Conservation (phyloP, 2,329 filamentous ascomycete species). For the Stromatinia cepivora region DNA sequence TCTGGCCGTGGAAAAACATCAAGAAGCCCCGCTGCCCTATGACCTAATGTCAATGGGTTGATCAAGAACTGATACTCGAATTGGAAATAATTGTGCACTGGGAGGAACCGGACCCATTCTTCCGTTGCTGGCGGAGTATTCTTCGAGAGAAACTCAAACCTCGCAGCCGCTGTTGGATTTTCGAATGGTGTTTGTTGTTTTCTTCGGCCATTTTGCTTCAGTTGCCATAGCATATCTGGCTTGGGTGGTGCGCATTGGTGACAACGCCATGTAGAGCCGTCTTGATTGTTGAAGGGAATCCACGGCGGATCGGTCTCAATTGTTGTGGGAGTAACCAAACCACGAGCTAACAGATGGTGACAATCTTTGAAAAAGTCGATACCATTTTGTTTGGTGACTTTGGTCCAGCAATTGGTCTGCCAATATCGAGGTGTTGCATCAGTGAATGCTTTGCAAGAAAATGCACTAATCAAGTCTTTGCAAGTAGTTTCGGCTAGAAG, state of each 20-base stretch:
- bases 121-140: conserved; percentile 47
- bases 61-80: conserved; percentile 46
- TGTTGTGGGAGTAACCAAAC: not conserved
- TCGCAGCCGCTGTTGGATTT: conserved; percentile 50
- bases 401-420: not conserved
- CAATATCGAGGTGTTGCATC: not conserved
- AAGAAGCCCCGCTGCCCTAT: conserved; percentile 42
- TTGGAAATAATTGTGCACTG: conserved; percentile 38
- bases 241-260: not conserved
- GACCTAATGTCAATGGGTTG: conserved; percentile 46
- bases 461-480: not conserved
- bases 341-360: conserved; percentile 4
- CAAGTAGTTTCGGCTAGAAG: not conserved
- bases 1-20: conserved; percentile 25
- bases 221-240: conserved; percentile 1
- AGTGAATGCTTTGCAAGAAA: not conserved
- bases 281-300: not conserved
- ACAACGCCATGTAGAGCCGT: not conserved
- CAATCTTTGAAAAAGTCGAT: not conserved
- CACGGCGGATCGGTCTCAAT: not conserved
- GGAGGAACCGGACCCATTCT: conserved; percentile 39
- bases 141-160: conserved; percentile 54
- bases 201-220: not conserved
- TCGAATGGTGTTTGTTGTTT: conserved; percentile 49
- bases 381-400: not conserved